Base-by-base conservation (phyloP, 352 stramenopile genomes). In the Elongisporangium undulatum region DNA sequence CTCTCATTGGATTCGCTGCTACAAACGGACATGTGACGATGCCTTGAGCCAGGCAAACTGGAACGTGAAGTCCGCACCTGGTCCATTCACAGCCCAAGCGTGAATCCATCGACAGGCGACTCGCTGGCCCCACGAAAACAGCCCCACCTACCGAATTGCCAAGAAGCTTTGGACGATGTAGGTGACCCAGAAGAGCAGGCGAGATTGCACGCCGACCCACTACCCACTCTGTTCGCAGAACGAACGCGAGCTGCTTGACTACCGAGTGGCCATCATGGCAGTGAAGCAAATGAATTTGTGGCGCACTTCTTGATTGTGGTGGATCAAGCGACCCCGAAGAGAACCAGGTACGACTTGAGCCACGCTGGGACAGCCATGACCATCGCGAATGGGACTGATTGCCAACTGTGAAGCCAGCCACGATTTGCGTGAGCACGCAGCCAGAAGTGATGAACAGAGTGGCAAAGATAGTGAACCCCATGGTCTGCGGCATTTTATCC, bases 101-200 rank as follows among this genome's bases (percentile, higher is more conserved):
- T 34, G 24, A 34, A 34, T 34, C 3, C 3, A 34, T 34, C 24
- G 7, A 34, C 24, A 8, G 24, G 24, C 24, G 63, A 69, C 24
- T 34, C 24, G 24, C 24, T 34, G 24, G 7, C 2, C 61, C 4
- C 12, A 38, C 26, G 5, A 38, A 10, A 1, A 38, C 2, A 4
- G 26, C 26, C 2, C 1, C 26, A 7, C 6, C 55, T 23, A 38
- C 26, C 26, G 26, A 10, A 38, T 38, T 38, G 26, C 6, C 1
- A 38, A 7, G 24, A 63, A 70, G 3, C 59, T 55, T 24, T 80
- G 67, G 34, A 77, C 61, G 41, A 74, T 64, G 39, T 77, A 80
- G 26, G 74, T 62, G 4, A 71, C 65, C 22, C 71, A 74, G 4
- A 75, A 52, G 12, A 68, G 55, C 1, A 77, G 59, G 23, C 75